These are phyloP conservation scores for Triticum monococcum DNA, from an alignment of 176 grass and related monocot species.

Conservation along the genomic window DNA sequence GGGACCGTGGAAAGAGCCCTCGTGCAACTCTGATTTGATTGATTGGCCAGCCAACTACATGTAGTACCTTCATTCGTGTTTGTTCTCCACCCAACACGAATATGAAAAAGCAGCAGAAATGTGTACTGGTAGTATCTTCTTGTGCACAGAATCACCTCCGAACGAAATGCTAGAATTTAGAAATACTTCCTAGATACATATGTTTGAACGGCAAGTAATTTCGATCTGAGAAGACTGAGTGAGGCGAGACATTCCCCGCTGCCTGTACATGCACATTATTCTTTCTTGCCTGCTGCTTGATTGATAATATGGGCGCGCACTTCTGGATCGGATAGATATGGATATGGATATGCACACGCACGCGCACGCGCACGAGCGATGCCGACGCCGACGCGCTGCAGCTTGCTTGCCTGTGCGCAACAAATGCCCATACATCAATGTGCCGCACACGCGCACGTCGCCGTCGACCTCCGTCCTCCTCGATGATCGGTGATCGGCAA, in stretches of 20 bases:
- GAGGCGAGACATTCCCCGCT: constrained; percentile 1
- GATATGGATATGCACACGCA: not conserved
- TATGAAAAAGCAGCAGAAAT: not conserved
- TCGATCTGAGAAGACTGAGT: not conserved
- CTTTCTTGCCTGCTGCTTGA: too few species aligned
- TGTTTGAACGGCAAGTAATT: not conserved
- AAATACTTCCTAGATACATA: too few species aligned
- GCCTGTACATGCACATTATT: too few species aligned
- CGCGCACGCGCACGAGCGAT: not conserved
- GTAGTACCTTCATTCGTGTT: too few species aligned
- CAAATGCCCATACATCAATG: not conserved
- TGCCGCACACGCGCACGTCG: not conserved
- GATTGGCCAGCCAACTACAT: not conserved
- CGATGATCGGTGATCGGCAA: too few species aligned
- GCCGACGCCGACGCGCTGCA: too few species aligned
- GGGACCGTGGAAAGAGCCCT: not conserved
- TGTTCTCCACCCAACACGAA: not conserved
- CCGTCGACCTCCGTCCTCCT: not conserved
- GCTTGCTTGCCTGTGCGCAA: not conserved
- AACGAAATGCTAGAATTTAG: not conserved
- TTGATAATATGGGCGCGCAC: not conserved
- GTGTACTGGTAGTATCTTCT: too few species aligned
- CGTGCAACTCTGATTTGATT: constrained; percentile 60
- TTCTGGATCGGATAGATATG: too few species aligned
- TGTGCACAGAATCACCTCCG: not conserved